phyloP scores from a whole-genome alignment of 352 stramenopile genomes.

The Phytopythium oedochilum region DNA sequence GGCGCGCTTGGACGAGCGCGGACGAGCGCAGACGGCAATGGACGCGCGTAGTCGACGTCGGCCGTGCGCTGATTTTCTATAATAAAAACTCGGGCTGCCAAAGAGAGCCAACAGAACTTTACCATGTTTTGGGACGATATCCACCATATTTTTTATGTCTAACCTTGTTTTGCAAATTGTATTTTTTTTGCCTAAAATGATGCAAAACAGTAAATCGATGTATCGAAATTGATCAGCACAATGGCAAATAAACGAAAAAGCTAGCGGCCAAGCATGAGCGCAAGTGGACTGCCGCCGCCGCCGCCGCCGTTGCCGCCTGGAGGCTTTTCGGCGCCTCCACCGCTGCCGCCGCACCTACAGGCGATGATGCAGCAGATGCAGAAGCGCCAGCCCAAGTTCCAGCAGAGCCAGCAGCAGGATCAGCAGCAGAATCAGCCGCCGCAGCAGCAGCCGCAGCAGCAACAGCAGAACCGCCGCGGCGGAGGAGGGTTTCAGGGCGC shows the following conservation, averaged over 20 bases:
- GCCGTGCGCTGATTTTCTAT: not conserved
- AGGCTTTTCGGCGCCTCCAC: not conserved
- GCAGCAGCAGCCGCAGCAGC: constrained; percentile 9
- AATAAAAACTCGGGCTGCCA: not conserved
- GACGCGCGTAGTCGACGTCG: not conserved
- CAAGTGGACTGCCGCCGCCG: not conserved
- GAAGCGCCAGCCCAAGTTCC: constrained; percentile 31
- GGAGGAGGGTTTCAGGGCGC: constrained; percentile 10
- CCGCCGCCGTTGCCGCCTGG: constrained; percentile 13
- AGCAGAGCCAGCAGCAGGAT: constrained; percentile 9
- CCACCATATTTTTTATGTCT: too few relatives aligned
- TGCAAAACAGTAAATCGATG: too few relatives aligned
- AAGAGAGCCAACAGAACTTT: constrained; percentile 4
- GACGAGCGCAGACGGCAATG: not conserved
- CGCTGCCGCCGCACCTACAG: constrained; percentile 44
- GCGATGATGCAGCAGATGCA: constrained; percentile 55
- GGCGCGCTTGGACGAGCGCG: not conserved
- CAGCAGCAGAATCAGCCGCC: constrained; percentile 1
- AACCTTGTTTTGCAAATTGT: too few relatives aligned
- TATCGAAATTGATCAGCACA: not conserved
- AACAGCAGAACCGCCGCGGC: constrained; percentile 12
- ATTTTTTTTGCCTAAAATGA: too few relatives aligned
- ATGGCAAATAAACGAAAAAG: not conserved
- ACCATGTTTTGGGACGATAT: too few relatives aligned
- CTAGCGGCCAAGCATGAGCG: not conserved